Evolutionary conservation across 345 rosid species (phyloP).

Genomic region (Xanthoceras sorbifolium): DNA sequence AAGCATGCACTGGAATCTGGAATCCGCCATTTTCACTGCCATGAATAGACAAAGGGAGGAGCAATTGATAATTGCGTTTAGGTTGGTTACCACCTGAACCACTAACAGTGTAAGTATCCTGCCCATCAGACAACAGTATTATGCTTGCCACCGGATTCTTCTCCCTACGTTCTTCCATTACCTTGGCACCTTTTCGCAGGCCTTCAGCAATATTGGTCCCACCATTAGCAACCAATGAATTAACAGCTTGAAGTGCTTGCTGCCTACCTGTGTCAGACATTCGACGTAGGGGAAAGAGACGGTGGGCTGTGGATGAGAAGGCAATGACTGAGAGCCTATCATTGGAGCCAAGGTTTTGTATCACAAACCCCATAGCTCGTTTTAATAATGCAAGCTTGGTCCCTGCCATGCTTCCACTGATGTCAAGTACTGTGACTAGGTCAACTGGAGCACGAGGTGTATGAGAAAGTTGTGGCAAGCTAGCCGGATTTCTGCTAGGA

Average conservation of each 20-base stretch:
- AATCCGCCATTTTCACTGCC: slow-evolving; percentile 54
- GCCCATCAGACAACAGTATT: slow-evolving; percentile 91
- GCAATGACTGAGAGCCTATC: slow-evolving; percentile 97
- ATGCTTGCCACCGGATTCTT: slow-evolving; percentile 86
- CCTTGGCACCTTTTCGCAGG: slow-evolving; percentile 86
- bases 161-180: slow-evolving; percentile 81
- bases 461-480: slow-evolving; percentile 41
- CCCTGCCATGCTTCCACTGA: slow-evolving; percentile 99
- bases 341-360: slow-evolving; percentile 85
- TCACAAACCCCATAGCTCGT: slow-evolving; percentile 98
- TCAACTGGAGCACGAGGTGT: slow-evolving; percentile 80
- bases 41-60: slow-evolving; percentile 66
- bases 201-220: slow-evolving; percentile 98
- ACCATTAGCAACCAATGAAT: slow-evolving; percentile 87
- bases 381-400: slow-evolving; percentile 92
- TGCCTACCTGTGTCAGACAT: slow-evolving; percentile 83
- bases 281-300: slow-evolving; percentile 75
- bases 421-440: slow-evolving; percentile 89
- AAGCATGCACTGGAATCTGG: slow-evolving; percentile 85
- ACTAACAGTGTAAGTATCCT: slow-evolving; percentile 74
- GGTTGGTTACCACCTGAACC: slow-evolving; percentile 35
- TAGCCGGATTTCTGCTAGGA: slow-evolving; percentile 32
- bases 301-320: slow-evolving; percentile 93
- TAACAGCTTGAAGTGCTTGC: slow-evolving; percentile 84
- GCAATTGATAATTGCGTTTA: slow-evolving; percentile 59